Evolutionary conservation across 768 basidiomycete genomes (phyloP), one percentile per base, ranked within the genome.

Genomic region (Boletales sp.): DNA sequence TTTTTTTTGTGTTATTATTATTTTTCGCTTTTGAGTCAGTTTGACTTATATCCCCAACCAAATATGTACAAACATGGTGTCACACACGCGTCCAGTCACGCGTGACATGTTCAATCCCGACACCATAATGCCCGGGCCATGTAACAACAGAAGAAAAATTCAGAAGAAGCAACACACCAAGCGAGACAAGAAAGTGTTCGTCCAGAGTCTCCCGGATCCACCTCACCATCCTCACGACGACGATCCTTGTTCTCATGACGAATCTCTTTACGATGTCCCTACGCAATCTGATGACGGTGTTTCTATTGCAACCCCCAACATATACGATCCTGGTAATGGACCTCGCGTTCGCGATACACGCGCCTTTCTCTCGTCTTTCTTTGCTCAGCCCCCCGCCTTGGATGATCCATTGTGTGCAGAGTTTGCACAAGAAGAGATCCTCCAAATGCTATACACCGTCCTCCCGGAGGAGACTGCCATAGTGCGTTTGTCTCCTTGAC

Each of bases 261-360:
- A 48, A 18, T 19, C 53, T 17, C 14, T 15, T 40, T n/a, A n/a
- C 37, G 47, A 57, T 7, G 8, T 43, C 33, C 45, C 44, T 31
- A 41, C 36, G 31, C 35, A 52, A 37, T 39, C 2, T 7, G 46
- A 51, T 8, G 47, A 58, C 36, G 58, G 57, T 0, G 4, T 54
- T 0, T 46, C 73, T 43, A 68, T 72, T 14, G 64, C 76, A 50
- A 59, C 70, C 33, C 86, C 87, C 12, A 84, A 82, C 58, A 86
- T 91, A 17, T 70, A 86, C 52, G 85, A 91, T 63, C 86, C 86
- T 0, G 89, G 89, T 31, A 86, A 83, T 53, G 89, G 90, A 0
- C 85, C 86, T 9, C 84, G 87, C 38, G 86, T 92, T 10, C 75
- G 81, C 11, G 76, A 87, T 61, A 68, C 78, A n/a, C 71, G 69